These are phyloP conservation scores for Pseudonectria foliicola DNA, from an alignment of 2,329 filamentous ascomycete species.

Conservation along the genomic window DNA sequence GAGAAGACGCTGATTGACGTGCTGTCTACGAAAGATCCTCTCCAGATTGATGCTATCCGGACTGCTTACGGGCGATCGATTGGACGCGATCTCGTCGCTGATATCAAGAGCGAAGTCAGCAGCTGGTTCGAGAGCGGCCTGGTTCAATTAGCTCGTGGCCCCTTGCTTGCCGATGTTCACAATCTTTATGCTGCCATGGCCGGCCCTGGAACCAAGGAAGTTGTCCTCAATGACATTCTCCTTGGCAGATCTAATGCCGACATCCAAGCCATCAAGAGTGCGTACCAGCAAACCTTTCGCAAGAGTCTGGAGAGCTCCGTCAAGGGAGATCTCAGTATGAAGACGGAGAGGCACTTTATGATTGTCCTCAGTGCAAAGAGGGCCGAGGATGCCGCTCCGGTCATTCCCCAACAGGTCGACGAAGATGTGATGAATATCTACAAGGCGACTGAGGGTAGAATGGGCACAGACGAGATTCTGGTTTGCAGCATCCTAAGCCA, in stretches of 20 bases:
- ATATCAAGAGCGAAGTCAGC: slow-evolving; percentile 71
- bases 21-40: slow-evolving; percentile 66
- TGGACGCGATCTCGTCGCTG: slow-evolving; percentile 62
- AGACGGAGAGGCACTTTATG: slow-evolving; percentile 79
- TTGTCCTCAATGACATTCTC: slow-evolving; percentile 77
- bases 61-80: slow-evolving; percentile 58
- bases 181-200: slow-evolving; percentile 65
- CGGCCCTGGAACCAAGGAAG: slow-evolving; percentile 80
- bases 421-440: slow-evolving; percentile 71
- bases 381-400: slow-evolving; percentile 68
- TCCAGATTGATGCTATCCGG: slow-evolving; percentile 65
- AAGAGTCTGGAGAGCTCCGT: slow-evolving; percentile 65
- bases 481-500: slow-evolving; percentile 73
- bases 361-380: slow-evolving; percentile 70
- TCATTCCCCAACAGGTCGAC: slow-evolving; percentile 67
- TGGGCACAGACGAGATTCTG: slow-evolving; percentile 66
- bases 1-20: slow-evolving; percentile 68
- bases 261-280: slow-evolving; percentile 73
- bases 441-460: slow-evolving; percentile 64
- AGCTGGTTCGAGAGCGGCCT: slow-evolving; percentile 70
- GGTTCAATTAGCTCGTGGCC: slow-evolving; percentile 69
- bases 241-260: slow-evolving; percentile 81
- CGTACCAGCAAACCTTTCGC: slow-evolving; percentile 63
- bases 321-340: slow-evolving; percentile 71
- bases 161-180: slow-evolving; percentile 68